Evolutionary conservation across 1,284 basidiomycete species (phyloP), one percentile per base, ranked within the genome.

Genomic region (Hemileia vastatrix): DNA sequence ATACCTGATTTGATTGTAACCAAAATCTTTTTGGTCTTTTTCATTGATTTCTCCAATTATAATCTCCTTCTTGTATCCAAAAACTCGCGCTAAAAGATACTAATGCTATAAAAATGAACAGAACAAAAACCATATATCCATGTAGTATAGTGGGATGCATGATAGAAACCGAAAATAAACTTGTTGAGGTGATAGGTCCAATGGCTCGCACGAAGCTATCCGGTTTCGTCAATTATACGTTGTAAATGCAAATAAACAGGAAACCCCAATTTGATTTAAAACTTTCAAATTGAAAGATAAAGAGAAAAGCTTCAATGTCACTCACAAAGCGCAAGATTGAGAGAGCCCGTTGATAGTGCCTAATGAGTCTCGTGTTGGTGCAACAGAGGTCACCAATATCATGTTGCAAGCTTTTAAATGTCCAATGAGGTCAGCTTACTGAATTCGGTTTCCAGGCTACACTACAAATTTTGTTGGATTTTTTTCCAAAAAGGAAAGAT

Each of bases 291-390:
- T 21, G 11, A 19, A 48, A 24, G 21, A 9, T 2, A 19, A 48
- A 6, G 15, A 21, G 8, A 19, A 48, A 18, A 19, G 27, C 43
- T 5, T 19, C 2, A 50, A 50, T 18, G 23, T 21, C 18, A n/a
- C 54, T 47, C 48, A 31, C 54, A 40, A 47, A 6, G 54, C 54
- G 21, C 54, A 57, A 47, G 11, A 57, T 57, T 74, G 73, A 1
- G 71, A 72, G 15, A 73, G 57, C 5, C 72, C 73, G 62, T 75
- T 76, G 9, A 75, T 66, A 0, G 69, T 69, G 1, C 74, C 75
- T 0, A 76, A 64, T 2, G 68, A 65, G 0, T 65, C 63, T 8
- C 64, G 65, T 1, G 65, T 67, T 2, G 75, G 74, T 1, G 73
- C 68, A 1, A 68, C 57, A n/a, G 66, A 65, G 19, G 68, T 76